phyloP scores from a whole-genome alignment of 306 rosid species.

The Oemleria cerasiformis region DNA sequence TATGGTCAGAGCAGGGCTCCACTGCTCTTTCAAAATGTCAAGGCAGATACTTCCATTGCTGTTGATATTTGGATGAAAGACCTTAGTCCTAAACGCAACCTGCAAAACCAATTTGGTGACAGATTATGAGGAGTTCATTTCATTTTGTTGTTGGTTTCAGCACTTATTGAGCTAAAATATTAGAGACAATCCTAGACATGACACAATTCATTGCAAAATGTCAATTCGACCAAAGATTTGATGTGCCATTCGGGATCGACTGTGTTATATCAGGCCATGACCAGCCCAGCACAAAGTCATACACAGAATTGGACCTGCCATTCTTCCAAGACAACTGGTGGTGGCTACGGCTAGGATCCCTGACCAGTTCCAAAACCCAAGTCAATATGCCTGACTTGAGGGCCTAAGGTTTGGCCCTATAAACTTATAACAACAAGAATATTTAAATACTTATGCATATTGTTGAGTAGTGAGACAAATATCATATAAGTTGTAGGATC shows the following conservation, averaged over 20 bases:
- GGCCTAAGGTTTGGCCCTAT: not conserved
- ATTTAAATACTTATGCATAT: not conserved
- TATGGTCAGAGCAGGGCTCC: conserved; percentile 85
- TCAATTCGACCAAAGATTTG: not conserved
- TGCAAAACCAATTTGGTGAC: conserved; percentile 23
- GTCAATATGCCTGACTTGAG: not conserved
- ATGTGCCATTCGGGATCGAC: not conserved
- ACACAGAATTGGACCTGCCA: not conserved
- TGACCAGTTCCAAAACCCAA: not conserved
- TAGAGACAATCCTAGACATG: not conserved
- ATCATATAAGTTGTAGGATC: not conserved
- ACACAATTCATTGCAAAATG: not conserved
- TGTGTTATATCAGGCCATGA: not conserved
- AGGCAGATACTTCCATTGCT: conserved; percentile 92
- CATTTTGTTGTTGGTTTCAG: not conserved
- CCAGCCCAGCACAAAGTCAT: not conserved
- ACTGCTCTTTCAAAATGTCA: conserved; percentile 79
- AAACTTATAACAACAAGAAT: not conserved
- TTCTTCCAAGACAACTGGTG: not conserved
- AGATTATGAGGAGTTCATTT: conserved; percentile 9
- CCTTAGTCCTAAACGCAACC: conserved; percentile 89
- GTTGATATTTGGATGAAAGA: conserved; percentile 86
- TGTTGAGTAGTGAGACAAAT: not conserved
- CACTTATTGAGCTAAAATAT: not conserved
- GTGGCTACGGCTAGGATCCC: not conserved